phyloP scores from a whole-genome alignment of 495 filamentous ascomycete species.

The Bryoglossum gracile region DNA sequence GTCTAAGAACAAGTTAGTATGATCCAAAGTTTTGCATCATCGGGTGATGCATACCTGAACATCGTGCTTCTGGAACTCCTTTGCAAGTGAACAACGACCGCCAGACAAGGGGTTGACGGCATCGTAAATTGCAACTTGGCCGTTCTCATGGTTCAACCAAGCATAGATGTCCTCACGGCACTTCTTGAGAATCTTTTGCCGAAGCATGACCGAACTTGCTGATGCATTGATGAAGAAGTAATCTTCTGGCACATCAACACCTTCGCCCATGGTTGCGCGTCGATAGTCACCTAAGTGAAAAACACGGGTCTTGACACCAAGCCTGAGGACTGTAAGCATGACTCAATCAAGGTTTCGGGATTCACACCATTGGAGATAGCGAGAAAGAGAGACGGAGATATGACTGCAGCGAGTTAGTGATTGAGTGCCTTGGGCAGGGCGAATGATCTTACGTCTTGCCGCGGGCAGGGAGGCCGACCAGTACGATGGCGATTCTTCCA shows the following conservation, averaged over 20 bases:
- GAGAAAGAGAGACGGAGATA: constrained; percentile 87
- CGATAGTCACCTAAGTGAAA: constrained; percentile 98
- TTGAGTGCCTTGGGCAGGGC: no score
- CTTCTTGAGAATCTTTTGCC: constrained; percentile 95
- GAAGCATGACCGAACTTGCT: constrained; percentile 74
- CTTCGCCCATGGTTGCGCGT: constrained; percentile 78
- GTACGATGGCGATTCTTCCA: constrained; percentile 92
- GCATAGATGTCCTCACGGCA: constrained; percentile 95
- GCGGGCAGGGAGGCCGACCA: constrained; percentile 90
- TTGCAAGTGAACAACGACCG: constrained; percentile 80
- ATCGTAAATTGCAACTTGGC: constrained; percentile 98
- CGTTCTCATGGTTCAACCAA: constrained; percentile 94
- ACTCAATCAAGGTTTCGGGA: neutral
- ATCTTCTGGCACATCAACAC: constrained; percentile 86
- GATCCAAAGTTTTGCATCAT: neutral
- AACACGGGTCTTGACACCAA: constrained; percentile 95
- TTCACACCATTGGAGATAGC: constrained; percentile 87
- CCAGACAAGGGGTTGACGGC: constrained; percentile 88
- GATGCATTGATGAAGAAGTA: constrained; percentile 97
- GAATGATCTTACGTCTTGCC: constrained; percentile 84
- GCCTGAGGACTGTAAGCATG: constrained; percentile 43
- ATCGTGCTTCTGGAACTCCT: constrained; percentile 93
- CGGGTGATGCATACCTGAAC: constrained; percentile 56
- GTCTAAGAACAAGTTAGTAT: constrained; percentile 47
- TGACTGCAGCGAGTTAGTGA: no score